Percentiles rank a stretch among this genome's conserved stretches.
phyloP scores from a whole-genome alignment of 805 yeast species.

The Clavispora asparagi region DNA sequence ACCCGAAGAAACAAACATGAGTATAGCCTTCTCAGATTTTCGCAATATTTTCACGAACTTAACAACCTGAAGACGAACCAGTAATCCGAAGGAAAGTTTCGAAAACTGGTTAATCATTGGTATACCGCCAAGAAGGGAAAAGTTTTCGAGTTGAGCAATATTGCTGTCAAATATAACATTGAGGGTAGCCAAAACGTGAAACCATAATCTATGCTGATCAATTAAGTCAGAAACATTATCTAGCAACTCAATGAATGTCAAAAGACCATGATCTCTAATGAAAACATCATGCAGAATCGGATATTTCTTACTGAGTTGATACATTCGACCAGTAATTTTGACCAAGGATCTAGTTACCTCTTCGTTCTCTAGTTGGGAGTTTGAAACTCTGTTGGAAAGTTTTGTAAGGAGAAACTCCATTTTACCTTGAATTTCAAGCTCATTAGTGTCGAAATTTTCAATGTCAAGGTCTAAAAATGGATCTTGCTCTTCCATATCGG shows the following conservation, averaged over 20 bases:
- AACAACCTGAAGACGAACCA: slow-evolving; percentile 33
- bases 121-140: slow-evolving; percentile 40
- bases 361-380: slow-evolving; percentile 25
- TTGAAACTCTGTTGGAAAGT: slow-evolving; percentile 27
- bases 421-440: slow-evolving; percentile 35
- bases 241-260: slow-evolving; percentile 34
- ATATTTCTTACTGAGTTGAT: slow-evolving; percentile 34
- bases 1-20: slow-evolving; percentile 42
- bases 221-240: slow-evolving; percentile 28
- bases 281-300: slow-evolving; percentile 34
- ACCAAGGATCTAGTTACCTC: slow-evolving; percentile 25
- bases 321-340: slow-evolving; percentile 34
- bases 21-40: slow-evolving; percentile 30
- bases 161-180: slow-evolving; percentile 29
- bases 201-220: slow-evolving; percentile 32
- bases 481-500: slow-evolving; percentile 24
- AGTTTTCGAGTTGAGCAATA: slow-evolving; percentile 32
- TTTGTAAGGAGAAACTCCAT: slow-evolving; percentile 33
- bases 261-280: slow-evolving; percentile 39
- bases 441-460: slow-evolving; percentile 37
- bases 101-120: slow-evolving; percentile 37
- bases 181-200: slow-evolving; percentile 28
- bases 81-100: slow-evolving; percentile 23
- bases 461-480: slow-evolving; percentile 36
- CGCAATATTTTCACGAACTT: slow-evolving; percentile 28